These are phyloP conservation scores for Coprinellus aureogranulatus DNA, from an alignment of 768 basidiomycete species.

Conservation along the genomic window DNA sequence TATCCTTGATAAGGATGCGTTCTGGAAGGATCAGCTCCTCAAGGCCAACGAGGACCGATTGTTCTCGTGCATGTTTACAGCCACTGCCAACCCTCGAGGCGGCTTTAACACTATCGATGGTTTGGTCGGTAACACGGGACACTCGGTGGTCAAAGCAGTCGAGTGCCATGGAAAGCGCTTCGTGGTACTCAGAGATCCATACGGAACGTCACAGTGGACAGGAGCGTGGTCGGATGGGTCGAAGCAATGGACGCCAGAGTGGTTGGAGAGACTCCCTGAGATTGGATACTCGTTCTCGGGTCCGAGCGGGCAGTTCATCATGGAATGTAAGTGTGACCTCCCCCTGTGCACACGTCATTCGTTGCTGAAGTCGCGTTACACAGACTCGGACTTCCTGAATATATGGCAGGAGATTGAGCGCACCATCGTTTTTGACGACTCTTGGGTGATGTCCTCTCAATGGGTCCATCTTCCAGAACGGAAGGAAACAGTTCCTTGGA, in stretches of 20 bases:
- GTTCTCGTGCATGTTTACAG: slow-evolving; percentile 42
- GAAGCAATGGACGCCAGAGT: slow-evolving; percentile 43
- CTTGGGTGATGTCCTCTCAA: slow-evolving; percentile 43
- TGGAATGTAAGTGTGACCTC: slow-evolving; percentile 43
- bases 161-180: slow-evolving; percentile 44
- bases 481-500: slow-evolving; percentile 38
- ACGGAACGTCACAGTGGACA: slow-evolving; percentile 42
- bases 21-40: slow-evolving; percentile 51
- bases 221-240: slow-evolving; percentile 45
- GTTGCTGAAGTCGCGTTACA: background rate
- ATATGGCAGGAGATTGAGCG: slow-evolving; percentile 37
- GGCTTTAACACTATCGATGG: too few species aligned
- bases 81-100: too few species aligned
- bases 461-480: slow-evolving; percentile 38
- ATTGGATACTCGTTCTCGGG: slow-evolving; percentile 38
- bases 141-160: slow-evolving; percentile 39
- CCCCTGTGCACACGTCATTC: too few species aligned
- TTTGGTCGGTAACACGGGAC: slow-evolving; percentile 36
- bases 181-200: slow-evolving; percentile 45
- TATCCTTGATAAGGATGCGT: slow-evolving; percentile 45
- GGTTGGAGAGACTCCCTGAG: slow-evolving; percentile 33
- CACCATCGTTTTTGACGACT: slow-evolving; percentile 40
- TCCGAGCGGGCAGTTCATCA: slow-evolving; percentile 46
- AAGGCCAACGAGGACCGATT: slow-evolving; percentile 42
- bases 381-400: slow-evolving; percentile 36